Evolutionary conservation across 495 filamentous ascomycete species (phyloP), one percentile per base, ranked within the genome.

Genomic region (Ascobolus immersus): DNA sequence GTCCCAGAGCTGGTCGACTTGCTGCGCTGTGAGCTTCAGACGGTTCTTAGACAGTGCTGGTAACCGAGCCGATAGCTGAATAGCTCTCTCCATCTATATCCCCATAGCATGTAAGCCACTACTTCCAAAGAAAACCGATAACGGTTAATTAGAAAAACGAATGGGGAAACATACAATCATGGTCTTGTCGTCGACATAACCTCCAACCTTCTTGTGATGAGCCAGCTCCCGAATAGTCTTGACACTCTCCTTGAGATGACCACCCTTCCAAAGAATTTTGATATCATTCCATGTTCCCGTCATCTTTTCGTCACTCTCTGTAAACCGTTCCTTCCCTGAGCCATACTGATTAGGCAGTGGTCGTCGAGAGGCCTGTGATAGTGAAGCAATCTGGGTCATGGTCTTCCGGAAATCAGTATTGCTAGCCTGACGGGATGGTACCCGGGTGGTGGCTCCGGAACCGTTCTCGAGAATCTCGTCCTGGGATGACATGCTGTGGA

Each of bases 151-250:
- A n/a, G n/a, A n/a, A n/a, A n/a, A n/a, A n/a, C n/a, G n/a, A n/a
- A n/a, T n/a, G n/a, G n/a, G 32, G 23, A 5, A 34, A 49, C 46
- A 11, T 34, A 50, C 47, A 24, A 47, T 54, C 51, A 38, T 49
- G 4, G 72, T 78, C 57, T 80, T 82, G 50, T 86, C 77, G 40
- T 79, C 69, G 0, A 55, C 41, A 14, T 67, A 41, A 34, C 69
- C 63, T 12, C 73, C 67, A 12, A 54, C 55, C 14, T 51, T 54
- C 47, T 69, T 64, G 34, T 41, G 55, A 41, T 57, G 53, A 37
- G 67, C 52, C 19, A 68, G 39, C 21, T 63, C 56, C 48, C 58
- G 60, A 34, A 71, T 45, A 4, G 69, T 70, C 24, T 52, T 44
- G 29, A 62, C 38, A 38, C 21, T 33, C 31, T 73, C 67, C 38